Percentiles rank a stretch among this genome's conserved stretches.
Evolutionary conservation across 345 rosid genomes (phyloP).

Genomic region (Sonneratia alba): DNA sequence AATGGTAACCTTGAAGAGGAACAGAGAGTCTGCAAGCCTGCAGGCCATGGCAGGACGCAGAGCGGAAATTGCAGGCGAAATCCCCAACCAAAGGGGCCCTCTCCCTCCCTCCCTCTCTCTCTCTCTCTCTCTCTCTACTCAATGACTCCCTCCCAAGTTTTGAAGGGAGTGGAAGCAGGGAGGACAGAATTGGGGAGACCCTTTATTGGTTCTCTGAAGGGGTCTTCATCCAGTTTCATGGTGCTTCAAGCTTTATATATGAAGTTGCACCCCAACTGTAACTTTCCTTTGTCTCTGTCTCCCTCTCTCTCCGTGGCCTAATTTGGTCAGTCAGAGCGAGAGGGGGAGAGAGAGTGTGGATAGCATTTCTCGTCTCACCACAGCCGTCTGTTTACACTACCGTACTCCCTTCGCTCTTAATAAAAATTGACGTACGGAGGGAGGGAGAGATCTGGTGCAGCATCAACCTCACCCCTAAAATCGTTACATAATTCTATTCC

Average conservation of each 20-base stretch:
- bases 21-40: conserved; percentile 47
- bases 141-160: background rate
- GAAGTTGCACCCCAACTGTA: background rate
- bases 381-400: background rate
- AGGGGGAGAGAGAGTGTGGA: background rate
- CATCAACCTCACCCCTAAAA: too few relatives aligned
- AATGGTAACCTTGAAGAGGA: conserved; percentile 35
- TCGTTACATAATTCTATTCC: too few relatives aligned
- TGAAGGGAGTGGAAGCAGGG: background rate
- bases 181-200: background rate
- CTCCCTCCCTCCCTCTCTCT: background rate
- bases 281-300: background rate
- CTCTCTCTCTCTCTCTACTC: background rate
- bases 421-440: too few relatives aligned
- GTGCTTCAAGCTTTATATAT: background rate
- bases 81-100: background rate
- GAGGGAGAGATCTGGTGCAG: background rate
- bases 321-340: background rate
- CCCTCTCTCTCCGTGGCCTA: too few relatives aligned
- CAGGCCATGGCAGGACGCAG: conserved; percentile 45
- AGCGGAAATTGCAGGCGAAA: background rate
- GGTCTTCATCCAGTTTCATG: background rate
- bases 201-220: background rate
- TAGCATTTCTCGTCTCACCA: background rate
- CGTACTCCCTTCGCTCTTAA: background rate